Percentiles rank a stretch among this genome's conserved stretches.
phyloP scores from a whole-genome alignment of 129 eudicot species.

The Flaveria linearis region DNA sequence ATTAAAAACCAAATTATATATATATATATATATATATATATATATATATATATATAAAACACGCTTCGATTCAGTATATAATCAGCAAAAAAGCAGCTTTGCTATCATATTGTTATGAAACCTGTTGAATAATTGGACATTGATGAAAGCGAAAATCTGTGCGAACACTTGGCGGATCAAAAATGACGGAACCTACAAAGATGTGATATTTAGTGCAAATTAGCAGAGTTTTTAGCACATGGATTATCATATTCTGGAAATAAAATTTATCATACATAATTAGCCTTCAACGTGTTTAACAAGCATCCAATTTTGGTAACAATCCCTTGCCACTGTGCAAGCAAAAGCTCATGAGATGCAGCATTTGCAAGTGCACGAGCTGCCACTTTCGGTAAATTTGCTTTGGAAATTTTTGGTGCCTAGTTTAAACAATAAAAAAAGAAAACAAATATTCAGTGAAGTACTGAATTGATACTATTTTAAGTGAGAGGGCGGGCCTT shows the following conservation, averaged over 20 bases:
- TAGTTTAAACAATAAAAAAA: slow-evolving; percentile 29
- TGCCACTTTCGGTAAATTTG: slow-evolving; percentile 64
- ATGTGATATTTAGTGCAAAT: slow-evolving; percentile 10
- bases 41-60: background rate
- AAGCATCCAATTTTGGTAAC: slow-evolving; percentile 71
- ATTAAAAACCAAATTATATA: slow-evolving; percentile 16
- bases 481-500: too few relatives aligned
- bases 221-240: background rate
- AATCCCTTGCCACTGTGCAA: slow-evolving; percentile 96
- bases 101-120: slow-evolving; percentile 17
- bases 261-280: slow-evolving; percentile 50
- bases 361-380: slow-evolving; percentile 75
- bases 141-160: slow-evolving; percentile 87
- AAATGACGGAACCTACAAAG: slow-evolving; percentile 80
- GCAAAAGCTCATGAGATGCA: slow-evolving; percentile 79
- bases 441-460: background rate
- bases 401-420: slow-evolving; percentile 95
- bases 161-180: slow-evolving; percentile 86
- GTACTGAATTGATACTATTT: background rate
- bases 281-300: slow-evolving; percentile 67
- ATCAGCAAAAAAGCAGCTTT: slow-evolving; percentile 16
- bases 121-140: slow-evolving; percentile 97
- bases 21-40: background rate
- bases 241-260: background rate
- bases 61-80: slow-evolving; percentile 3